Base-by-base conservation (phyloP, 2,329 filamentous ascomycete species). In the Curvularia verruculosa region DNA sequence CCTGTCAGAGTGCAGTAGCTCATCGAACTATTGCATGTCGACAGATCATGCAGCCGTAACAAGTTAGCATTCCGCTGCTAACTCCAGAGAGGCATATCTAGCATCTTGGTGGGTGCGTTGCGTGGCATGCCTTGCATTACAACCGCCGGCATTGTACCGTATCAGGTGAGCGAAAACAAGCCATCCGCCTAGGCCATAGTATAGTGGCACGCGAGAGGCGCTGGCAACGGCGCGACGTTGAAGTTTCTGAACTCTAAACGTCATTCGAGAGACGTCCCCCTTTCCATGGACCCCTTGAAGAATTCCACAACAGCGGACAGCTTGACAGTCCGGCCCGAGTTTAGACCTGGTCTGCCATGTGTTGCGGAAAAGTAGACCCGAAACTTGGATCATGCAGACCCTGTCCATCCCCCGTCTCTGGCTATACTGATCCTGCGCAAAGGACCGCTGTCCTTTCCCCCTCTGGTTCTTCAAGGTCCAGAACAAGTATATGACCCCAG, bases 21-120 rank as follows among this genome's bases (percentile, higher is more conserved):
- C 37, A 28, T n/a, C n/a, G n/a, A 21, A 56, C 34, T 56, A 56
- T 56, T 52, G 54, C 31, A 40, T 52, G 29, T 52, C 41, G 36
- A 52, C 49, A 56, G 41, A 52, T 41, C 24, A 39, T 29, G 41
- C 49, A 43, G 19, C 44, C 26, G 9, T 34, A 40, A 37, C 4
- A 18, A 36, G 54, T 41, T 56, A 56, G 54, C 34, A 28, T 36
- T 15, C 21, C 12, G 26, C 28, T 36, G n/a, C 49, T 52, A 56
- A 49, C 23, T 41, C 43, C 7, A 21, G 54, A 52, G 49, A 52
- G 41, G 49, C 29, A 52, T n/a, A 43, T 43, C 23, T n/a, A 52
- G 34, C 31, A 36, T 52, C 12, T 34, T 29, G 8, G 43, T 51
- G 39, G 39, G 39, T 52, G 54, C 34, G 34, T 52, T 49, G 54